Base-by-base conservation (phyloP, 768 basidiomycete genomes). In the Kwoniella bestiolae region DNA sequence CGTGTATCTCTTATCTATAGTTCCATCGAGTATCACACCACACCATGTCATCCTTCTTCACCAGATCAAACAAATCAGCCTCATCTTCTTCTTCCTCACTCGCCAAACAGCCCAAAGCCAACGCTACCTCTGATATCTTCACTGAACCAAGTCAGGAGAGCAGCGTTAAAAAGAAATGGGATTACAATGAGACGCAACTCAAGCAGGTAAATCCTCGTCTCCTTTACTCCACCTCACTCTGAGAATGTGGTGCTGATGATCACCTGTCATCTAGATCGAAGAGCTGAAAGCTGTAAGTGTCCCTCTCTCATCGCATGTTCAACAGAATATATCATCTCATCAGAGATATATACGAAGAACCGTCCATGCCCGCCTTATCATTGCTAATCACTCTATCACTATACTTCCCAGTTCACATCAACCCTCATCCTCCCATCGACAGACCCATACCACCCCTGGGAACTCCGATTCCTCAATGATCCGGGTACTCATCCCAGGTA, bases 371-470 rank as follows among this genome's bases (percentile, higher is more conserved):
- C n/a, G n/a, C n/a, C n/a, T n/a, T n/a, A n/a, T n/a, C n/a, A n/a
- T 28, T 34, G 29, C 21, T 16, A 18, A 55, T 16, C n/a, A n/a
- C 52, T 21, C 29, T 31, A 25, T 56, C 26, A 14, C 9, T 8
- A 44, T n/a, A 16, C 12, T 29, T 29, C 26, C 16, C 68, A 93
- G 91, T 90, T 90, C 71, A 87, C 90, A 29, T 72, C 86, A 25
- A 83, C 86, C n/a, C 82, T 90, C 44, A 74, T 85, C 4, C 83
- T 94, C 3, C 89, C 91, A 3, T 70, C 84, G 38, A 84, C 85
- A 12, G 90, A 94, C 74, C 81, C 88, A 6, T 94, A 94, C 74
- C 76, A 87, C 64, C 82, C 84, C 55, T 92, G 90, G 90, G 92
- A 94, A 79, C 79, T 83, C 21, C 85, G 88, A 65, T 94, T 91